Percentiles rank a stretch among this genome's conserved stretches.
Evolutionary conservation across 257 asterid species (phyloP).

Genomic region (Datura wrightii): DNA sequence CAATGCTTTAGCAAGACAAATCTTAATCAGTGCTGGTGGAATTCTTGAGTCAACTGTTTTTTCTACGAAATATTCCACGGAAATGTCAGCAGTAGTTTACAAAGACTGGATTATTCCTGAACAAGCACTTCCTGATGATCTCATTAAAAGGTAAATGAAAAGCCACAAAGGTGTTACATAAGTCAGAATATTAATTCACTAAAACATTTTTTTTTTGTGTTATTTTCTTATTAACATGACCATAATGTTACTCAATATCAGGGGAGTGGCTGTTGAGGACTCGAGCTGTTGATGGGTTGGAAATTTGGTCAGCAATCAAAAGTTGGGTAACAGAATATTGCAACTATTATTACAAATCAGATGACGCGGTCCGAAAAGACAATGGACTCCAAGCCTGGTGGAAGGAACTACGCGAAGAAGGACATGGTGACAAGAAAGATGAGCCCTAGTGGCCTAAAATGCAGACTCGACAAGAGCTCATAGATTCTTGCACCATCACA

Average conservation of each 20-base stretch:
- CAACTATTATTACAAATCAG: constrained; percentile 62
- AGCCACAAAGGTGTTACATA: too few relatives aligned
- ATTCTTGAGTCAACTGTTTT: constrained; percentile 34
- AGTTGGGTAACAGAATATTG: constrained; percentile 75
- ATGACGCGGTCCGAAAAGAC: constrained; percentile 52
- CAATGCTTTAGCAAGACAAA: constrained; percentile 43
- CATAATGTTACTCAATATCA: constrained; percentile 28
- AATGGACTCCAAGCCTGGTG: constrained; percentile 79
- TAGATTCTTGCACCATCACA: constrained; percentile 67
- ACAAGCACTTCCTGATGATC: constrained; percentile 50
- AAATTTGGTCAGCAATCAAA: constrained; percentile 79
- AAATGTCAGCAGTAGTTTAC: constrained; percentile 40
- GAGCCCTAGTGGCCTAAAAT: constrained; percentile 83
- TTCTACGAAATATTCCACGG: constrained; percentile 42
- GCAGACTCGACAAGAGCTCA: constrained; percentile 57
- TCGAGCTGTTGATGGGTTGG: constrained; percentile 73
- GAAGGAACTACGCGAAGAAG: constrained; percentile 67
- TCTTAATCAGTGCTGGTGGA: constrained; percentile 40
- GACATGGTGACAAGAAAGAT: constrained; percentile 73
- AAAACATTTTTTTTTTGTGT: background rate
- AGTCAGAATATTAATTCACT: too few relatives aligned
- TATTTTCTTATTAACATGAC: background rate
- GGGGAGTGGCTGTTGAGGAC: constrained; percentile 74
- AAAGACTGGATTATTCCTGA: constrained; percentile 45
- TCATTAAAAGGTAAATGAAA: constrained; percentile 43